Evolutionary conservation across 805 yeast genomes (phyloP).

Genomic region (Teunomyces kruisii): DNA sequence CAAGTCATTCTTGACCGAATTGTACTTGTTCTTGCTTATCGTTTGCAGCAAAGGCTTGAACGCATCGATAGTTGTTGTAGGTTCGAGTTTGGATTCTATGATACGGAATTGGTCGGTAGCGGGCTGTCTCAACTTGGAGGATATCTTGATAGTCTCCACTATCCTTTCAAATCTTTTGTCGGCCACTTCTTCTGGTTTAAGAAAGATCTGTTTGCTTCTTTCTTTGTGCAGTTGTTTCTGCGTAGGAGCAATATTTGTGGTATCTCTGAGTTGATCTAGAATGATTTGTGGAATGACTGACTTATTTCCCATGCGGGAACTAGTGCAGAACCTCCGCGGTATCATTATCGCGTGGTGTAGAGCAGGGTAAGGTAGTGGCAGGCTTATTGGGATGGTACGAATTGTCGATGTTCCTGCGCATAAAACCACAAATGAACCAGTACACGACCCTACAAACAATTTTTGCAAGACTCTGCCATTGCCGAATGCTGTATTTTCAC

Average conservation of each 20-base stretch:
- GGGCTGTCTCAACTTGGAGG: constrained; percentile 5
- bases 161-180: constrained; percentile 16
- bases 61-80: constrained; percentile 7
- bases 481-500: no score
- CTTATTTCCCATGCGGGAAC: constrained; percentile 5
- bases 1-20: constrained; percentile 7
- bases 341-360: not conserved
- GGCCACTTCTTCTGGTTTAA: constrained; percentile 17
- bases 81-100: constrained; percentile 7
- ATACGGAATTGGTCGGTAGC: constrained; percentile 5
- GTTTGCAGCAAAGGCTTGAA: constrained; percentile 8
- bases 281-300: constrained; percentile 16
- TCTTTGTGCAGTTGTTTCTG: constrained; percentile 2
- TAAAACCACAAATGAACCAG: not conserved
- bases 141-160: constrained; percentile 11
- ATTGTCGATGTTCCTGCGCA: constrained; percentile 1
- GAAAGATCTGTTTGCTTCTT: constrained; percentile 12
- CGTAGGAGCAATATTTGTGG: constrained; percentile 8
- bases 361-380: not conserved
- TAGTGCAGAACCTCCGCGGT: constrained; percentile 4
- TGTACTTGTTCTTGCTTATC: constrained; percentile 9
- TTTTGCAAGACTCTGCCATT: no score
- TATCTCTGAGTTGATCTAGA: constrained; percentile 12
- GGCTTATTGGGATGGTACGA: not conserved
- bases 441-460: not conserved